A percentile compares a stretch with the other conserved stretches of the same genome.
phyloP scores from a whole-genome alignment of 2,329 filamentous ascomycete species.

The Arthrobotrys musiformis region DNA sequence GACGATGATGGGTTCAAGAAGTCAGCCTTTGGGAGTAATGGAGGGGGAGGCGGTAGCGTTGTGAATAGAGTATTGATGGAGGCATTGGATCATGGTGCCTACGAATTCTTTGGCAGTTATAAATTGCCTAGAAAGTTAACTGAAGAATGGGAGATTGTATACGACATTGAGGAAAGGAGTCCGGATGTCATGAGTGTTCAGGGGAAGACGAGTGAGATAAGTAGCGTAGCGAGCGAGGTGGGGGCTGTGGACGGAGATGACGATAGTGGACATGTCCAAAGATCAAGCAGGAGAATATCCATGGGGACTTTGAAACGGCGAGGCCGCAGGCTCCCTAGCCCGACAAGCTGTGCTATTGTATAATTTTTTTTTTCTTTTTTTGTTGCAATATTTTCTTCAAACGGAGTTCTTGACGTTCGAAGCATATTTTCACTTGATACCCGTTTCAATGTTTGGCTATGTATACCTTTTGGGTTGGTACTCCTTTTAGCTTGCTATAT shows the following conservation, averaged over 20 bases:
- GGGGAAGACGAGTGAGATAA: background rate
- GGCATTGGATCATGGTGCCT: conserved; percentile 45
- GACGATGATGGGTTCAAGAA: conserved; percentile 47
- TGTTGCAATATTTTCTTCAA: background rate
- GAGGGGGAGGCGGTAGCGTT: conserved; percentile 23
- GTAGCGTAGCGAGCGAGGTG: conserved; percentile 13
- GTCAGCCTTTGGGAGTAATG: conserved; percentile 19
- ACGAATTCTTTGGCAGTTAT: conserved; percentile 51
- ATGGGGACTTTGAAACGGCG: background rate
- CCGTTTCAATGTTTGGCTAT: too few relatives aligned
- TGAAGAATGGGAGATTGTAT: conserved; percentile 51
- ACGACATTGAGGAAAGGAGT: conserved; percentile 27
- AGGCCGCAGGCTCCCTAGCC: background rate
- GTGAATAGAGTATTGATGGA: conserved; percentile 49
- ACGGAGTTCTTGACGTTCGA: background rate
- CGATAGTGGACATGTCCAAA: conserved; percentile 5
- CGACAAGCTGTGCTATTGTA: conserved; percentile 25
- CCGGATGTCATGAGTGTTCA: background rate
- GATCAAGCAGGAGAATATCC: conserved; percentile 21
- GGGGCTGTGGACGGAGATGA: background rate
- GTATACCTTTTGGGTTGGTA: too few relatives aligned
- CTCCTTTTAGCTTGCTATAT: too few relatives aligned
- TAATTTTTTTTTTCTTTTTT: background rate
- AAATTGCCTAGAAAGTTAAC: conserved; percentile 39
- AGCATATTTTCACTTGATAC: too few relatives aligned